Evolutionary conservation across 2,329 filamentous ascomycete genomes (phyloP).

Genomic region (Fusarium lyarnte): DNA sequence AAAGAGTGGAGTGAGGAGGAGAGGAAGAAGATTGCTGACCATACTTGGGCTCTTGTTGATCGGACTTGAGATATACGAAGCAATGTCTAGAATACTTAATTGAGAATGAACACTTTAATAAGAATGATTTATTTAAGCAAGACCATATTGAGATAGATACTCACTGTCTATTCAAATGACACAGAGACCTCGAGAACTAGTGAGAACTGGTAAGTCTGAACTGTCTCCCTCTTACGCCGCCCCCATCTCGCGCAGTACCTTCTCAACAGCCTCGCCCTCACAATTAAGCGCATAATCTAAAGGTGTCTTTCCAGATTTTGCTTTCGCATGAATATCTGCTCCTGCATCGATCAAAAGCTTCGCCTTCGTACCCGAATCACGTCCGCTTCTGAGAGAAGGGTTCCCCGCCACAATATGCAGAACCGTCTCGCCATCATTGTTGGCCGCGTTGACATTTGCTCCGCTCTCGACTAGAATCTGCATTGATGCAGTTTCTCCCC

Average conservation of each 20-base stretch:
- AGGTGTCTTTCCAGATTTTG: background rate
- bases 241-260: background rate
- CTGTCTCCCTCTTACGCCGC: background rate
- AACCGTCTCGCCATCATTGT: background rate
- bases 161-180: rapidly evolving
- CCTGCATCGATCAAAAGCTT: background rate
- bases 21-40: slow-evolving; percentile 40
- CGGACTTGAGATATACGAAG: background rate
- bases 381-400: rapidly evolving
- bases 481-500: background rate
- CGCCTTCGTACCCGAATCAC: background rate
- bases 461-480: background rate
- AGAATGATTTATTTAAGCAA: background rate
- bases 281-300: background rate
- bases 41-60: slow-evolving; percentile 42
- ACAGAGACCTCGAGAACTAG: background rate
- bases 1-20: slow-evolving; percentile 43
- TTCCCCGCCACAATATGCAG: background rate
- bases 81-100: rapidly evolving
- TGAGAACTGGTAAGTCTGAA: background rate
- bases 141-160: background rate
- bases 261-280: background rate
- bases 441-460: background rate
- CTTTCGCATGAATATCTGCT: rapidly evolving
- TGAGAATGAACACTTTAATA: no score